A percentile compares a stretch with the other conserved stretches of the same genome.
Evolutionary conservation across 192 early-diverging fungal species (phyloP).

Genomic region (Coemansia erecta): DNA sequence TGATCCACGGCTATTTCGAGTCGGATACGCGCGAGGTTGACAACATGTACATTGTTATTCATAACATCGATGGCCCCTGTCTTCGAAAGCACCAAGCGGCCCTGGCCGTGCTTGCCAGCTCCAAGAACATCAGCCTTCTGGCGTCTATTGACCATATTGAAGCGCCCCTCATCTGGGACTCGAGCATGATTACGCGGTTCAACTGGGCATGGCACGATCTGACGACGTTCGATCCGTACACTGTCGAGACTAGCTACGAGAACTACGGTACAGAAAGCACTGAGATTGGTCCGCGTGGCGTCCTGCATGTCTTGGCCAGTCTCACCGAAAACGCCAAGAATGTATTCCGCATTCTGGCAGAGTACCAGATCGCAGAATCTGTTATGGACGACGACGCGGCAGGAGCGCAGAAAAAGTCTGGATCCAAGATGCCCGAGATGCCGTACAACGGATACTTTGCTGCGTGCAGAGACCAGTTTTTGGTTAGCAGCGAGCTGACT

Average conservation of each 20-base stretch:
- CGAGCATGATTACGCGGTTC: conserved; percentile 62
- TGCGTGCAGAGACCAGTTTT: conserved; percentile 77
- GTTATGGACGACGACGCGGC: conserved; percentile 25
- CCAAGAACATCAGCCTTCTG: conserved; percentile 69
- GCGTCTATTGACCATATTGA: conserved; percentile 92
- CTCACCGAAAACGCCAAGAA: conserved; percentile 82
- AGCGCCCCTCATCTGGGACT: conserved; percentile 86
- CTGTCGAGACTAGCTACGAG: conserved; percentile 81
- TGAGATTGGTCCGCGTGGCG: conserved; percentile 64
- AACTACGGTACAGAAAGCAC: conserved; percentile 62
- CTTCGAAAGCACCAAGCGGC: conserved; percentile 72
- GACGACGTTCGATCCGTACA: conserved; percentile 81
- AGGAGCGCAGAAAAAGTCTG: conserved; percentile 25
- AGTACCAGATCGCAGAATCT: conserved; percentile 68
- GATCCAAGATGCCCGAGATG: conserved; percentile 52
- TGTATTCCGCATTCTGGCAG: conserved; percentile 82
- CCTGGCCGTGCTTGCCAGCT: conserved; percentile 66
- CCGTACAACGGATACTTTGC: conserved; percentile 65
- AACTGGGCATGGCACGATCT: conserved; percentile 91
- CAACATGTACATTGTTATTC: conserved; percentile 73
- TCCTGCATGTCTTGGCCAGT: conserved; percentile 76
- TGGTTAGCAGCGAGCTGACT: conserved; percentile 76
- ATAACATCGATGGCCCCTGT: conserved; percentile 83
- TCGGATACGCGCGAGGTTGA: conserved; percentile 47
- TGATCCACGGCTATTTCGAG: conserved; percentile 66